Base-by-base conservation (phyloP, 192 early-diverging fungal species). In the Backusella macrospora region DNA sequence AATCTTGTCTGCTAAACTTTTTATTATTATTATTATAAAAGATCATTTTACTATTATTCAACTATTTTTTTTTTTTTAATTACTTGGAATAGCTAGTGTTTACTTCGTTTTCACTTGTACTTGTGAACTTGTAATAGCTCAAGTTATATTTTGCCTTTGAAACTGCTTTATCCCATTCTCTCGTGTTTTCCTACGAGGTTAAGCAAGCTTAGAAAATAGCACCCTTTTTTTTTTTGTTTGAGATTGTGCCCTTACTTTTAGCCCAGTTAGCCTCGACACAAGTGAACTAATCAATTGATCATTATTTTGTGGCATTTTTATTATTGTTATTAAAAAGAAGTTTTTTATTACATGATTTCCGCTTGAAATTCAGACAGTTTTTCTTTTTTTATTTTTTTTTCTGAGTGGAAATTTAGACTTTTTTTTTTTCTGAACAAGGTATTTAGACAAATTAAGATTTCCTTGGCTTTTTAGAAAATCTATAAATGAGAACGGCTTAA, bases 1-100 rank as follows among this genome's bases (percentile, higher is more conserved):
- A 45, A 71, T 71, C 62, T 71, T 76, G 13, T 76, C 69, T 13
- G 52, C 52, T 14, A 76, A 23, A 21, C 75, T 76, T 47, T 46
- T 45, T 9, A 34, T 34, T 34, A 34, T 34, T 34, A 34, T 34
- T 37, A 37, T 39, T 4, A 43, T 69, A 49, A 38, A 34, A 49
- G 6, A 18, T 26, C 55, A 38, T 34, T 34, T 34, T 34, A 34
- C 29, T 34, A 34, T 34, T 34, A 34, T 34, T 34, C 29, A 71
- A 71, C 37, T 4, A 59, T 16, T 23, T 43, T 14, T 46, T n/a
- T 39, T 9, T 65, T 5, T 0, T 15, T 62, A 34, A 34, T 66
- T 46, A 44, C 63, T 34, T 47, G 21, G 16, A 29, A 65, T 71
- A 71, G 8, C 55, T 34, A 3, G 62, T 68, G 23, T 76, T 69